phyloP scores from a whole-genome alignment of 2,329 filamentous ascomycete species.

The Zalaria obscura region DNA sequence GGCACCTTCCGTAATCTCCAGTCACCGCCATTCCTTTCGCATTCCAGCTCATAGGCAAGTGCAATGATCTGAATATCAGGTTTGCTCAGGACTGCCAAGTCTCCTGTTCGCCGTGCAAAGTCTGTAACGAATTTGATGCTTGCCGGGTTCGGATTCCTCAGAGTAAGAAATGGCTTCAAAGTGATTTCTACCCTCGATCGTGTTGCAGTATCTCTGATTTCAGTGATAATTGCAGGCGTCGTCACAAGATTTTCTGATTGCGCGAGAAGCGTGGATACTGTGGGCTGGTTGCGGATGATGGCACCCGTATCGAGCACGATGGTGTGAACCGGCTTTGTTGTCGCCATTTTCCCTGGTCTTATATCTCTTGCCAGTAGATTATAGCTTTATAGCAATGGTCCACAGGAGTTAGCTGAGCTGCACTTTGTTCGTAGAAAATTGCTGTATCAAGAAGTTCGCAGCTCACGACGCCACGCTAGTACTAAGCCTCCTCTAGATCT shows the following conservation, averaged over 20 bases:
- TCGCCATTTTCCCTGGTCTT: constrained; percentile 11
- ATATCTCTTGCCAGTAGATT: no score
- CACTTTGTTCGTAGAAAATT: no score
- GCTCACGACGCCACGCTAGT: no score
- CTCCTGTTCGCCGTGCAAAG: constrained; percentile 81
- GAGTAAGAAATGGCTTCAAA: constrained; percentile 68
- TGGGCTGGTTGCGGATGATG: constrained; percentile 83
- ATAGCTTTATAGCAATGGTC: no score
- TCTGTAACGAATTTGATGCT: constrained; percentile 69
- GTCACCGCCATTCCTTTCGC: constrained; percentile 77
- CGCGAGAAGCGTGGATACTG: constrained; percentile 65
- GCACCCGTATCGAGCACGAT: constrained; percentile 85
- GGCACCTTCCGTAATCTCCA: constrained; percentile 70
- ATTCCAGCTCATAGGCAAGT: constrained; percentile 86
- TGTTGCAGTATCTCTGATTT: constrained; percentile 76
- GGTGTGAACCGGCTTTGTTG: constrained; percentile 58
- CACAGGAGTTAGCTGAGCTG: no score
- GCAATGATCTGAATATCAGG: constrained; percentile 85
- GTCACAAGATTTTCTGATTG: constrained; percentile 69
- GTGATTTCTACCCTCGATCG: constrained; percentile 70
- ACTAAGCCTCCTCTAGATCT: no score
- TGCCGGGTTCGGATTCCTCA: constrained; percentile 58
- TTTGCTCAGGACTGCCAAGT: constrained; percentile 72
- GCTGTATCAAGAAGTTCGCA: no score
- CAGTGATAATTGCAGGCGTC: constrained; percentile 69